Base-by-base conservation (phyloP, 768 basidiomycete species). In the Suillus bovinus region DNA sequence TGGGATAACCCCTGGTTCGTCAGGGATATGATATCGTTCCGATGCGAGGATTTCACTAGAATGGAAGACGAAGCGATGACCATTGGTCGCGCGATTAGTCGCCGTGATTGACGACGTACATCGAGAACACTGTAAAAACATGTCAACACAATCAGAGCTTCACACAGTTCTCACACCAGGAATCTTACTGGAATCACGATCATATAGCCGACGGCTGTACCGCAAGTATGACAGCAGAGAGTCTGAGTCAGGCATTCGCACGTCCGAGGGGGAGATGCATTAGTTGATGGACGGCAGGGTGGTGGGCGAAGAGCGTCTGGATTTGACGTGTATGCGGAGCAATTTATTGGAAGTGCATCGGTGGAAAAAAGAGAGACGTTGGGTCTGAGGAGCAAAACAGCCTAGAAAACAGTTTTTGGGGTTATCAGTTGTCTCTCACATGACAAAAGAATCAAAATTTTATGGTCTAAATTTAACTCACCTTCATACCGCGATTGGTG, bases 51-150 rank as follows among this genome's bases (percentile, higher is more conserved):
- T 84, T 73, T 89, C 88, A 65, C 73, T 82, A 44, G 88, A 88
- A 77, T 94, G 91, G 73, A 94, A 94, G 39, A 94, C 92, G 72
- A 91, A 94, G 34, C 91, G 86, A 72, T 93, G 91, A 10, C 91
- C 90, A 72, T 93, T 94, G 27, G 91, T 91, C 9, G 86, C 80
- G 62, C 89, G 85, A 72, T 89, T 88, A 20, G 82, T 84, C 6
- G 81, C 81, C 54, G 83, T 81, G 58, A 87, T 86, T 2, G 89
- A 88, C 17, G 86, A 84, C 20, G 88, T 92, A 74, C 92, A 95
- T 53, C 86, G 85, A 20, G 78, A 67, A 71, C 93, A 94, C 81
- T 84, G 64, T 59, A 49, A 39, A 52, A 36, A 47, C 56, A 31
- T 47, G 60, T 65, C 57, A 63, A 53, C 54, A 63, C 64, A 62